Base-by-base conservation (phyloP, 2,329 filamentous ascomycete species). In the Fusarium nematophilum region DNA sequence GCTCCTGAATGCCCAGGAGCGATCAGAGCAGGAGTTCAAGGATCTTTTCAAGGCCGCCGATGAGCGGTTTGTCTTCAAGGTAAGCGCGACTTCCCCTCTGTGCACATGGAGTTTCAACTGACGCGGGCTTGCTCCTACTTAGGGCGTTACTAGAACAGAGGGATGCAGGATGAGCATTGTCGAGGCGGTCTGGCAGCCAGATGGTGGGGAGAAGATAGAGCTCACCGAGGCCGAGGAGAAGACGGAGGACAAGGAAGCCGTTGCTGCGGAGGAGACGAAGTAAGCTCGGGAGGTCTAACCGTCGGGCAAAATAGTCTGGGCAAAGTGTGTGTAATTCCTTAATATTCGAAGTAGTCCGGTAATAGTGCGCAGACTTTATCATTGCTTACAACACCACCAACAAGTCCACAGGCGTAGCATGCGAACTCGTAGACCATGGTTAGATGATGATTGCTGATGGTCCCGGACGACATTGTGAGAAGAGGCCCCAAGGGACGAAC, bases 1-100 rank as follows among this genome's bases (percentile, higher is more conserved):
- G 9, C 56, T 83, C 27, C 72, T 83, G 30, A 85, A 85, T 58
- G 77, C 81, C 3, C 78, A 82, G 64, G 83, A 85, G 70, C 75
- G 83, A 8, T 73, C 74, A 3, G 77, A 80, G 56, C 66, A 69
- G 6, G 81, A 83, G 57, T 85, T 83, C 53, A 64, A 68, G 26
- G 69, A 72, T 9, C 58, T 85, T 9, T 84, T 85, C 58, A 66
- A 61, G 44, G 65, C 70, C 27, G 79, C 77, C 2, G 76, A 80
- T 49, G 59, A 71, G 15, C 67, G 79, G 1, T 83, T 82, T 54
- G 66, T 72, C 1, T 81, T 83, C 50, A 73, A 75, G 68, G 79
- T 75, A 40, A 44, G 54, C 10, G 14, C 15, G 6, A 3, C 14
- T 2, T n/a, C n/a, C n/a, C n/a, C n/a, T n/a, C n/a, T n/a, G n/a